Percentiles rank a stretch among this genome's conserved stretches.
phyloP scores from a whole-genome alignment of 2,329 filamentous ascomycete species.

The Westerdykella ornata region DNA sequence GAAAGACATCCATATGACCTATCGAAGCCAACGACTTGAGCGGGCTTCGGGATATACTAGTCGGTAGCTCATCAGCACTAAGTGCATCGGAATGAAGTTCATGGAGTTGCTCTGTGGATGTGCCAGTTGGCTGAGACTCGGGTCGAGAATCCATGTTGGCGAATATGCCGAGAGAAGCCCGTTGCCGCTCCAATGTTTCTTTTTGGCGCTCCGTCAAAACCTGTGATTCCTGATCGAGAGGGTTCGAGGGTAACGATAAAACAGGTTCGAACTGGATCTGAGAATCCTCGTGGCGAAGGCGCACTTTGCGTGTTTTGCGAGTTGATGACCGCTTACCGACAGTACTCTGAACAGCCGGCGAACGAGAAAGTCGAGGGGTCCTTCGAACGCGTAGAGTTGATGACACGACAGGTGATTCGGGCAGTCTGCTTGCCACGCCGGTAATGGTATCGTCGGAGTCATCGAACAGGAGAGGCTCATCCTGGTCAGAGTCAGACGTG shows the following conservation, averaged over 20 bases:
- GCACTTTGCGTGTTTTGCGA: conserved; percentile 42
- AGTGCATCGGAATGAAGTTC: conserved; percentile 26
- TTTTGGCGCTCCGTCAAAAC: conserved; percentile 71
- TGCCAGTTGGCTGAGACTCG: conserved; percentile 6
- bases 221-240: conserved; percentile 56
- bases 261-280: conserved; percentile 72
- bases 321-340: conserved; percentile 17
- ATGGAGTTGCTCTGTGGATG: conserved; percentile 6
- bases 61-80: conserved; percentile 20
- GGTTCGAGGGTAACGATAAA: conserved; percentile 50
- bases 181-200: conserved; percentile 69
- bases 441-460: conserved; percentile 31
- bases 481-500: conserved; percentile 28
- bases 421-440: conserved; percentile 6
- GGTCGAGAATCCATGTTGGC: conserved; percentile 48
- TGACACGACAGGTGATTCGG: conserved; percentile 19
- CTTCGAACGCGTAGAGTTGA: conserved; percentile 26
- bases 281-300: conserved; percentile 70
- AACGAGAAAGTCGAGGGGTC: conserved; percentile 18
- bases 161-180: conserved; percentile 58
- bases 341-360: conserved; percentile 19
- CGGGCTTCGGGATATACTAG: conserved; percentile 17
- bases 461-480: conserved; percentile 28
- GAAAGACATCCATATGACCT: conserved; percentile 30
- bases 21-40: conserved; percentile 20